Conservation (phyloP, 352 stramenopile species). For the Globisporangium nodosum region DNA sequence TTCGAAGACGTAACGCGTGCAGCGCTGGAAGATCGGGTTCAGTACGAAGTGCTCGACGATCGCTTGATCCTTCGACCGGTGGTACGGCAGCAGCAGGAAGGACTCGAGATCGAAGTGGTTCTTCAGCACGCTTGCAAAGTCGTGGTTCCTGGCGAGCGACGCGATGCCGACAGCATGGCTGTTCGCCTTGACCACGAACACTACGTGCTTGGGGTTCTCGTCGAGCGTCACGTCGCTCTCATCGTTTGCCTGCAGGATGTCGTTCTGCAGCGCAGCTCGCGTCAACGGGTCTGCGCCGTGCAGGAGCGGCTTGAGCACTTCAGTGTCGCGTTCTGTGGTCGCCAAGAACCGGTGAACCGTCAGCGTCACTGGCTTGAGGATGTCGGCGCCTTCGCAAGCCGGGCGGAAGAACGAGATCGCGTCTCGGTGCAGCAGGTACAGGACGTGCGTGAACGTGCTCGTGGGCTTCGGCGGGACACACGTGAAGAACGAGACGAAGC, state of each 20-base stretch:
- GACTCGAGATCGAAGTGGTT: constrained; percentile 64
- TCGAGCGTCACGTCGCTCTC: constrained; percentile 57
- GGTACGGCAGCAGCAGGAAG: constrained; percentile 53
- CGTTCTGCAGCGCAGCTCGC: constrained; percentile 22
- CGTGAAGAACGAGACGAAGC: constrained; percentile 44
- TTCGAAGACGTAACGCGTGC: constrained; percentile 57
- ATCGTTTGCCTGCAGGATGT: constrained; percentile 32
- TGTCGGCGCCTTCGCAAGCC: constrained; percentile 13
- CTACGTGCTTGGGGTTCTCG: constrained; percentile 56
- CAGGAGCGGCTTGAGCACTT: constrained; percentile 17
- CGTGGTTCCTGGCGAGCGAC: constrained; percentile 37
- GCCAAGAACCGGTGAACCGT: constrained; percentile 25
- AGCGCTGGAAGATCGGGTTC: constrained; percentile 68
- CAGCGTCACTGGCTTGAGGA: constrained; percentile 32
- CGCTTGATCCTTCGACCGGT: constrained; percentile 67
- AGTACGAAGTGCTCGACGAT: constrained; percentile 58
- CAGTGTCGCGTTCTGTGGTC: constrained; percentile 6
- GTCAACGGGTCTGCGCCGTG: constrained; percentile 22
- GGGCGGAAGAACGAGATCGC: constrained; percentile 52
- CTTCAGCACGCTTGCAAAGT: constrained; percentile 42
- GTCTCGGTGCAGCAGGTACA: constrained; percentile 55
- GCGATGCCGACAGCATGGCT: constrained; percentile 32
- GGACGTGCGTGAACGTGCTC: constrained; percentile 48
- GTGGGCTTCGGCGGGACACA: constrained; percentile 26
- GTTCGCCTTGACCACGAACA: constrained; percentile 58